Evolutionary conservation across 441 rosid species (phyloP), one percentile per base, ranked within the genome.

Genomic region (Francoa sonchifolia): DNA sequence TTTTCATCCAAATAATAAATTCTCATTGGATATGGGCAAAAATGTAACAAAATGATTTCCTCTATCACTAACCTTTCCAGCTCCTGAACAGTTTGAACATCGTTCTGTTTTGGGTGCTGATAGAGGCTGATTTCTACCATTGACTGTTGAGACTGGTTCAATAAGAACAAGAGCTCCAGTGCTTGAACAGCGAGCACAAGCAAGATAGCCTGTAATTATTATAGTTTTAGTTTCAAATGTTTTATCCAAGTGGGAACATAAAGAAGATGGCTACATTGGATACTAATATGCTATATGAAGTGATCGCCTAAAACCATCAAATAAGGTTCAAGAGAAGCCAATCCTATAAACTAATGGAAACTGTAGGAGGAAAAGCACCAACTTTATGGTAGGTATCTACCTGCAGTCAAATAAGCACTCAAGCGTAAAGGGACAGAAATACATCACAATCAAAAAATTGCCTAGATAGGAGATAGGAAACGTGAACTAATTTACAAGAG

Each of bases 101-200:
- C 98, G 75, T 69, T 85, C 86, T 1, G 89, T 70, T 62, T 68
- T 69, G 3, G 98, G 81, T 15, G 66, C 42, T 25, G 79, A 71
- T 1, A 64, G 61, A 42, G 79, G 83, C 42, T 45, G 74, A 50
- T 59, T 60, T 27, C 72, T 69, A 9, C 70, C 63, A 56, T 34
- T 51, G 49, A 66, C 45, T 32, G 89, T 62, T 11, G 92, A 73
- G 57, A 85, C 71, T 26, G 80, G 82, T 61, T 82, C 84, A 5
- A 63, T 39, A 39, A 79, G 76, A 45, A 85, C 68, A 48, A 85
- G 69, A 8, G 89, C 53, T 48, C 98, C 98, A 5, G 84, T 77
- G 63, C 67, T 77, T 26, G 84, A 76, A 72, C 98, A 89, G 41
- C 96, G 96, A 39, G 96, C 96, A 58, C 98, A 85, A 36, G 95